These are phyloP conservation scores for Penicillium coprophilum DNA, from an alignment of 495 filamentous ascomycete species.

Conservation along the genomic window DNA sequence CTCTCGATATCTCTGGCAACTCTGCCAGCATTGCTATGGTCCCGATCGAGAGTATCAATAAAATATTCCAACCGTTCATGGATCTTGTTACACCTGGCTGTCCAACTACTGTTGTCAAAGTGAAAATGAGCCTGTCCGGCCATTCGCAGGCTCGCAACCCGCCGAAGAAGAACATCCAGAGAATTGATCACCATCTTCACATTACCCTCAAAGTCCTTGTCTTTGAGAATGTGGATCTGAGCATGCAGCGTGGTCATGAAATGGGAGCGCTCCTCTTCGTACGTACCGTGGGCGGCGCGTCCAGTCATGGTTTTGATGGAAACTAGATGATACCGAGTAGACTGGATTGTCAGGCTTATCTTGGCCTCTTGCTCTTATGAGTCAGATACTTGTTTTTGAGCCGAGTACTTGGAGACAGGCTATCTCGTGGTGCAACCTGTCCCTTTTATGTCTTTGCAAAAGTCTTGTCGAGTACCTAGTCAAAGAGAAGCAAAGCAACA, in stretches of 20 bases:
- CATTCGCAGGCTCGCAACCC: neutral
- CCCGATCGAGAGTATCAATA: neutral
- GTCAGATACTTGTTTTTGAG: neutral
- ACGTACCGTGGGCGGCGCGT: neutral
- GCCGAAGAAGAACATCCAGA: neutral
- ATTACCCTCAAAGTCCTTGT: neutral
- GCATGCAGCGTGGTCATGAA: conserved; percentile 4
- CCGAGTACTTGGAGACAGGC: neutral
- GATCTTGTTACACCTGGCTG: conserved; percentile 1
- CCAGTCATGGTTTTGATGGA: neutral
- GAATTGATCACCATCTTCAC: neutral
- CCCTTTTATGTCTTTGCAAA: neutral
- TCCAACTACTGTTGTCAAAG: neutral
- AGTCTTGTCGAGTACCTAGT: neutral
- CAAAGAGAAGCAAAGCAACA: neutral
- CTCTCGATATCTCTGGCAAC: neutral
- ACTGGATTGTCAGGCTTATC: neutral
- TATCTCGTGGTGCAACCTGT: neutral
- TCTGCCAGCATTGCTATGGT: neutral
- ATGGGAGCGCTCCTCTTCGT: neutral
- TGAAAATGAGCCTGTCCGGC: neutral
- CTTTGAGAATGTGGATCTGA: conserved; percentile 12
- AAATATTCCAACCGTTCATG: neutral
- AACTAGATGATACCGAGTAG: neutral
- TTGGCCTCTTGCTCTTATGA: neutral